phyloP scores from a whole-genome alignment of 345 rosid species.

The Eucalyptus grandis region DNA sequence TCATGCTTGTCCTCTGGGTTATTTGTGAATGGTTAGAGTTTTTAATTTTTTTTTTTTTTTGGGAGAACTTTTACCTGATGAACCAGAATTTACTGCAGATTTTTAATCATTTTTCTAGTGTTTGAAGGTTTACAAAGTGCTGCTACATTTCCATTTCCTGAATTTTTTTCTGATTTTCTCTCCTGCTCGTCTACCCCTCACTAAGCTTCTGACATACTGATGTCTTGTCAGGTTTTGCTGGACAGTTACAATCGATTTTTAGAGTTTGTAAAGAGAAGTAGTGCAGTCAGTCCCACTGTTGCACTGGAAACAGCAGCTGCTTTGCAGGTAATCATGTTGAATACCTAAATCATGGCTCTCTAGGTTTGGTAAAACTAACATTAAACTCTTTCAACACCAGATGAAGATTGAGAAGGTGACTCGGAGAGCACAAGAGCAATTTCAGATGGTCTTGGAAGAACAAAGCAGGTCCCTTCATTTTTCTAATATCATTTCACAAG shows the following conservation, averaged over 20 bases:
- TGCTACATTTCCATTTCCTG: background rate
- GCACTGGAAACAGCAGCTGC: slow-evolving; percentile 95
- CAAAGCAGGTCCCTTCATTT: slow-evolving; percentile 66
- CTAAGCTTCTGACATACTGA: background rate
- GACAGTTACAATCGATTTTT: slow-evolving; percentile 85
- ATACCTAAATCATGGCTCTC: background rate
- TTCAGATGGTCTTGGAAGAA: slow-evolving; percentile 89
- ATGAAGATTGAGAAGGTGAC: slow-evolving; percentile 91
- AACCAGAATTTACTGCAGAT: background rate
- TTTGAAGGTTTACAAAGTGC: background rate
- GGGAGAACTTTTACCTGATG: background rate
- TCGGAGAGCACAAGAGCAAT: slow-evolving; percentile 94
- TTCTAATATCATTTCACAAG: background rate
- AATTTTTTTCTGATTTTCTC: background rate
- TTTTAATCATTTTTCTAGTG: background rate
- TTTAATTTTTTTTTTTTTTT: background rate
- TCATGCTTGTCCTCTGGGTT: background rate
- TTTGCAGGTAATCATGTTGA: slow-evolving; percentile 66
- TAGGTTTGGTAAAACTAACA: background rate
- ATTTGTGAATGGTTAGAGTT: background rate
- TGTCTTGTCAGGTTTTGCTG: slow-evolving; percentile 52
- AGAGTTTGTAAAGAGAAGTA: slow-evolving; percentile 92
- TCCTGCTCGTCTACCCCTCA: background rate
- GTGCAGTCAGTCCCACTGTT: slow-evolving; percentile 88
- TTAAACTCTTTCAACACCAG: slow-evolving; percentile 11